phyloP scores from a whole-genome alignment of 495 filamentous ascomycete genomes.

The Elaphomyces granulatus region DNA sequence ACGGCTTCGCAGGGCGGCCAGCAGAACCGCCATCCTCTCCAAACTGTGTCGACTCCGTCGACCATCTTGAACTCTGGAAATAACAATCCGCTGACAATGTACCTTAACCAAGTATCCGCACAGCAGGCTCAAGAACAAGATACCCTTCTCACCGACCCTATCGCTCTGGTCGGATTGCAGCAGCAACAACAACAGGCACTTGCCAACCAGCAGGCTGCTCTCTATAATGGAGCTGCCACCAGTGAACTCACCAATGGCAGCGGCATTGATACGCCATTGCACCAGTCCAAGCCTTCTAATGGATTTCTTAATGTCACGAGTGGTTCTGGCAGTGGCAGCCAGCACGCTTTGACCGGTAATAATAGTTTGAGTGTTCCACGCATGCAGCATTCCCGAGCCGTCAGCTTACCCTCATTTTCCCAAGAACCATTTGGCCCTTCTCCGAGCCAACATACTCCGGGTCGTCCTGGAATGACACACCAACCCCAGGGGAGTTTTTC shows the following conservation, averaged over 20 bases:
- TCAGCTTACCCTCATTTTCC: conserved; percentile 64
- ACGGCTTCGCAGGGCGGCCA: conserved; percentile 39
- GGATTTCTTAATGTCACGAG: conserved; percentile 49
- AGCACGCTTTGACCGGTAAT: conserved; percentile 29
- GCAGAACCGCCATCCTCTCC: conserved; percentile 33
- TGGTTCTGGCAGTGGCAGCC: conserved; percentile 39
- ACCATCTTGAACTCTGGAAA: conserved; percentile 61
- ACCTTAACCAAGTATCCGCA: conserved; percentile 70
- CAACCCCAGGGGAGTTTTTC: conserved; percentile 43
- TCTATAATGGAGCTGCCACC: conserved; percentile 35
- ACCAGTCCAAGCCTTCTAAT: conserved; percentile 42
- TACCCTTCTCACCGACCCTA: conserved; percentile 34
- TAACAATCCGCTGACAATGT: conserved; percentile 91
- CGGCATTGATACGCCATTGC: conserved; percentile 32
- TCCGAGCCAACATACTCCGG: conserved; percentile 26
- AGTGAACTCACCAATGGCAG: conserved; percentile 43
- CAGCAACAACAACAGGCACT: conserved; percentile 45
- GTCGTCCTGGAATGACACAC: conserved; percentile 33
- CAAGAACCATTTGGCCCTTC: conserved; percentile 42
- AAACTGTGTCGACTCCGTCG: conserved; percentile 44
- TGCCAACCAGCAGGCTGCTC: conserved; percentile 34
- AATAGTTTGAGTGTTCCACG: conserved; percentile 43
- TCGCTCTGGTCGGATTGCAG: conserved; percentile 38
- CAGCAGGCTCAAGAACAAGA: conserved; percentile 57
- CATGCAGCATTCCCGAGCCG: conserved; percentile 66